These are phyloP conservation scores for Mrakia gelida DNA, from an alignment of 768 basidiomycete genomes.

Conservation along the genomic window DNA sequence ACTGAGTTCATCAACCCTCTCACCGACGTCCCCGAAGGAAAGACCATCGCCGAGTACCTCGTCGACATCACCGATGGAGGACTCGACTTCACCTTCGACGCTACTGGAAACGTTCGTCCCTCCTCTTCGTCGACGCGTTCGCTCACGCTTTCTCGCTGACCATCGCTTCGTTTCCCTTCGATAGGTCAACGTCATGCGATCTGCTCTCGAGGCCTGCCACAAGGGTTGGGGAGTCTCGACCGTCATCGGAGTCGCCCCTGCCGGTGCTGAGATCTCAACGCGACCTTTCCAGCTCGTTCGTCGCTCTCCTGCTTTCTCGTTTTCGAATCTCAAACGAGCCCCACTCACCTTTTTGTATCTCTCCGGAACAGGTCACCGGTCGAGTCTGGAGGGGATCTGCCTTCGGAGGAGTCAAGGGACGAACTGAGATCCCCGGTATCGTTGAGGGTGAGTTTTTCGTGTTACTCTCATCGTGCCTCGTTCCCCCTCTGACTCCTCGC, in stretches of 20 bases:
- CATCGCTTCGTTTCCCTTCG: slow-evolving; percentile 1
- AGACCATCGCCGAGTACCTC: slow-evolving; percentile 71
- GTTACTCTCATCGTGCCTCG: not conserved
- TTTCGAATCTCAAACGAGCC: slow-evolving; percentile 15
- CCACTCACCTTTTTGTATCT: slow-evolving; percentile 33
- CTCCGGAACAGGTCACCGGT: slow-evolving; percentile 39
- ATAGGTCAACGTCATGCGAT: slow-evolving; percentile 85
- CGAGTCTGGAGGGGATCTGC: slow-evolving; percentile 80
- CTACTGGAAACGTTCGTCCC: slow-evolving; percentile 73
- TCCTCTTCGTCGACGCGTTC: slow-evolving; percentile 24
- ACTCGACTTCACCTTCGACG: slow-evolving; percentile 93
- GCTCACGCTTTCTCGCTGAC: not conserved
- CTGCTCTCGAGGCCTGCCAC: slow-evolving; percentile 96
- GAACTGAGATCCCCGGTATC: slow-evolving; percentile 88
- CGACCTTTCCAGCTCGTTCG: slow-evolving; percentile 77
- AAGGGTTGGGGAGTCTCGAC: slow-evolving; percentile 99
- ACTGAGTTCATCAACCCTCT: slow-evolving; percentile 83
- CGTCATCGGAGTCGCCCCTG: slow-evolving; percentile 83
- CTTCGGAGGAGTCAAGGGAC: slow-evolving; percentile 96
- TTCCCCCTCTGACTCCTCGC: not conserved
- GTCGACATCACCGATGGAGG: slow-evolving; percentile 94
- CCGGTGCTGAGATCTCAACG: slow-evolving; percentile 90
- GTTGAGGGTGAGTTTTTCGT: slow-evolving; percentile 52
- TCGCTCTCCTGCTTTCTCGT: not conserved
- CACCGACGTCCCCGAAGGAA: slow-evolving; percentile 63